phyloP scores from a whole-genome alignment of 192 early-diverging fungal genomes.

The Gamsiella multidivaricata region DNA sequence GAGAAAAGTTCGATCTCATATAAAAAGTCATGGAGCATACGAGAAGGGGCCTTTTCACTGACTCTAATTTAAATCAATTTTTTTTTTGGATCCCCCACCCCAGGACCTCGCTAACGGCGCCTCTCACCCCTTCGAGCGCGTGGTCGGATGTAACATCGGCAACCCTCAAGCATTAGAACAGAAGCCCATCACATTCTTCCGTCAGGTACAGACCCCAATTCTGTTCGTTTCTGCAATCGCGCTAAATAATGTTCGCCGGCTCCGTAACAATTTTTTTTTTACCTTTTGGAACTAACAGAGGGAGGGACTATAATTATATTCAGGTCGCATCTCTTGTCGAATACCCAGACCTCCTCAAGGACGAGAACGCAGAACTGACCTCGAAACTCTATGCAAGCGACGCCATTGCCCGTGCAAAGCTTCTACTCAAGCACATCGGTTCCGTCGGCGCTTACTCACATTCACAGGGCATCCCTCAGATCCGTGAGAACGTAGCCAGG shows the following conservation, averaged over 20 bases:
- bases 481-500: conserved; percentile 87
- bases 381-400: conserved; percentile 82
- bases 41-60: too few species aligned
- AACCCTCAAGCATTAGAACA: conserved; percentile 57
- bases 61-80: too few species aligned
- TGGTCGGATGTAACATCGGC: conserved; percentile 59
- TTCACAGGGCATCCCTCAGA: conserved; percentile 87
- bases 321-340: conserved; percentile 92
- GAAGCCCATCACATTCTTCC: conserved; percentile 95
- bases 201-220: conserved; percentile 71
- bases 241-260: neutral
- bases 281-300: neutral
- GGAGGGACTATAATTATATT: neutral
- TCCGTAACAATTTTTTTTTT: neutral
- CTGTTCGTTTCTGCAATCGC: neutral
- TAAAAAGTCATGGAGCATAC: too few species aligned
- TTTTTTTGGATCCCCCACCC: neutral
- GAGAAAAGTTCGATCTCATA: too few species aligned
- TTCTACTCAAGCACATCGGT: conserved; percentile 75
- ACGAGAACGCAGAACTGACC: conserved; percentile 66
- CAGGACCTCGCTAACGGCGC: conserved; percentile 53
- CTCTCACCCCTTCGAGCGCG: conserved; percentile 31
- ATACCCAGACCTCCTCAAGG: conserved; percentile 82
- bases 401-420: conserved; percentile 85
- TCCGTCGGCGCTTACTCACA: conserved; percentile 93